phyloP scores from a whole-genome alignment of 805 yeast genomes.

The Hanseniaspora valbyensis region DNA sequence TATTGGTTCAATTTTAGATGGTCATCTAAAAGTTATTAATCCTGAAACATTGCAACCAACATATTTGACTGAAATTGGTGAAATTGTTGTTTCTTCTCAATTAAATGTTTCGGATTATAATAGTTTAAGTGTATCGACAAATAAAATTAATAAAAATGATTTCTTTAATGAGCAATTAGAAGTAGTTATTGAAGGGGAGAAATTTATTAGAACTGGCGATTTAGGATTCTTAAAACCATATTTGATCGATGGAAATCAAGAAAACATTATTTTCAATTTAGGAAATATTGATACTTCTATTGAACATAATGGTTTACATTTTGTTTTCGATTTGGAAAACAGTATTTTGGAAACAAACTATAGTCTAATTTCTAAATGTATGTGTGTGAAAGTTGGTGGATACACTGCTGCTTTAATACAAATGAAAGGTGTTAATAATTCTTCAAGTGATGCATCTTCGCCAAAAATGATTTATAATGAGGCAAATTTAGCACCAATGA shows the following conservation, averaged over 20 bases:
- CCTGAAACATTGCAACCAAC: constrained; percentile 80
- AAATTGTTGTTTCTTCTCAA: constrained; percentile 90
- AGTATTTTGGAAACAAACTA: constrained; percentile 45
- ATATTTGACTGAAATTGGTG: constrained; percentile 86
- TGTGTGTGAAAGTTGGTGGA: constrained; percentile 74
- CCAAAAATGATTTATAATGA: constrained; percentile 34
- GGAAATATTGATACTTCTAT: constrained; percentile 80
- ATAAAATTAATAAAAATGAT: constrained; percentile 37
- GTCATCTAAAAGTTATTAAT: constrained; percentile 87
- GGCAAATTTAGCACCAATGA: constrained; percentile 61
- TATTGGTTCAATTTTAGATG: constrained; percentile 88
- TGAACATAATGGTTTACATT: constrained; percentile 84
- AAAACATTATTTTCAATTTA: constrained; percentile 59
- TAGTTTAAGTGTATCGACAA: constrained; percentile 28
- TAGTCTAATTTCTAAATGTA: constrained; percentile 36
- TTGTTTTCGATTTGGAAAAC: constrained; percentile 71
- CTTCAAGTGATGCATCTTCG: background rate
- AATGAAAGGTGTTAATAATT: constrained; percentile 1
- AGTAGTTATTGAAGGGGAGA: constrained; percentile 51
- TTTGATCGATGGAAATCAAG: constrained; percentile 34
- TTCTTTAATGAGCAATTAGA: constrained; percentile 46
- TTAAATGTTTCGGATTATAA: constrained; percentile 55
- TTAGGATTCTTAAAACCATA: constrained; percentile 82
- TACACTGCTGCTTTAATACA: constrained; percentile 68
- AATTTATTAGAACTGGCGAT: constrained; percentile 83